A percentile compares a stretch with the other conserved stretches of the same genome.
Conservation (phyloP, 148 eudicot species). For the Silene uniflora region DNA sequence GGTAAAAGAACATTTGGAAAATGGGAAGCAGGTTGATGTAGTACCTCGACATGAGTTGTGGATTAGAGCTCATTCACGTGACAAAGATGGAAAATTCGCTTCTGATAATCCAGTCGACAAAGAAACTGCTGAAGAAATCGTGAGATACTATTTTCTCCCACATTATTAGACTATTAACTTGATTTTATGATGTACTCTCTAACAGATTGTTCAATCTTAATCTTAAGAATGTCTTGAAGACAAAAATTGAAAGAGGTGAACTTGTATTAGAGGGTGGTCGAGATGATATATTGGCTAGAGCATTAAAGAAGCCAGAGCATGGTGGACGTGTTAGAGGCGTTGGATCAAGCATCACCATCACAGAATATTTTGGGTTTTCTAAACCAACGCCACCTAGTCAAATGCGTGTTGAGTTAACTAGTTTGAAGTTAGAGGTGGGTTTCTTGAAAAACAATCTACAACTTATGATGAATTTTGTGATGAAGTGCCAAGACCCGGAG, state of each 20-base stretch:
- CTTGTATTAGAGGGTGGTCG: not conserved
- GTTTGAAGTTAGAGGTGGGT: not conserved
- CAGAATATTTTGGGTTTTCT: slow-evolving; percentile 8
- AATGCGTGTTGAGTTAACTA: not conserved
- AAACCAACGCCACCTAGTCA: not conserved
- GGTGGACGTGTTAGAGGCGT: slow-evolving; percentile 11
- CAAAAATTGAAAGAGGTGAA: slow-evolving; percentile 6
- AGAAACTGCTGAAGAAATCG: not conserved
- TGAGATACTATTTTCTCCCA: not conserved
- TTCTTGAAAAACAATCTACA: not conserved
- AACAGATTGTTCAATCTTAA: not conserved
- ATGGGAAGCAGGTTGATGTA: not conserved
- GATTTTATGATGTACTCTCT: not conserved
- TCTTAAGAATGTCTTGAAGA: slow-evolving; percentile 1
- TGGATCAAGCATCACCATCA: slow-evolving; percentile 11
- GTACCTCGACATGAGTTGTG: slow-evolving; percentile 12
- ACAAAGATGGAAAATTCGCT: not conserved
- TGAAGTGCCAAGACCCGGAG: not conserved
- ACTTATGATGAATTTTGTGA: slow-evolving; percentile 6
- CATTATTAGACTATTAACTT: not conserved
- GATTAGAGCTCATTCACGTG: not conserved
- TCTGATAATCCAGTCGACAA: slow-evolving; percentile 2
- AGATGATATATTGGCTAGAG: slow-evolving; percentile 15
- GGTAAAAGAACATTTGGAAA: not conserved
- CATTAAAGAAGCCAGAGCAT: slow-evolving; percentile 11